Conservation (phyloP, 2,329 filamentous ascomycete genomes). For the Aspergillus nomiae region DNA sequence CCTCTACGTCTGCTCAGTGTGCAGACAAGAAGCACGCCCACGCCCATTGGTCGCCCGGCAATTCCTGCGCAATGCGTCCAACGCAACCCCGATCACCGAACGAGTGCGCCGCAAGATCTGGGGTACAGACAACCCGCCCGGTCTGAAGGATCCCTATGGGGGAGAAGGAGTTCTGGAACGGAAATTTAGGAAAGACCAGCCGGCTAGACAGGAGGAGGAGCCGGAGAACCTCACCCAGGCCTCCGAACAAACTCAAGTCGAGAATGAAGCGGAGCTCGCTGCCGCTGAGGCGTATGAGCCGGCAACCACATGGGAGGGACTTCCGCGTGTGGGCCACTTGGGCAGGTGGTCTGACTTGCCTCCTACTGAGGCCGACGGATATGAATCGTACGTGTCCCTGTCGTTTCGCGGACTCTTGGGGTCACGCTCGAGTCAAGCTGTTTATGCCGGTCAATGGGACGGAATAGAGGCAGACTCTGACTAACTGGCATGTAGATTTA, state of each 20-base stretch:
- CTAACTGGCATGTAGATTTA: conserved; percentile 30
- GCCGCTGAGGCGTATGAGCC: conserved; percentile 41
- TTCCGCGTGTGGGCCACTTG: conserved; percentile 57
- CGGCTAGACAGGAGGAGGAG: conserved; percentile 17
- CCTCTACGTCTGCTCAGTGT: conserved; percentile 44
- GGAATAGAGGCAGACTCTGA: not conserved
- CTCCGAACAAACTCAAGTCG: conserved; percentile 11
- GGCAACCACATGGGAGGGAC: conserved; percentile 53
- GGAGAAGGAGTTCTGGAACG: conserved; percentile 38
- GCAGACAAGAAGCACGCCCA: conserved; percentile 39
- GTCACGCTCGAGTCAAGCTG: not conserved
- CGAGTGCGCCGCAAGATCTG: conserved; percentile 51
- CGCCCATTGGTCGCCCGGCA: conserved; percentile 33
- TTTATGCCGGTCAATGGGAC: not conserved
- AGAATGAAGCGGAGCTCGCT: conserved; percentile 15
- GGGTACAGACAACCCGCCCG: conserved; percentile 54
- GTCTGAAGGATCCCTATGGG: conserved; percentile 51
- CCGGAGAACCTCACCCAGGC: conserved; percentile 16
- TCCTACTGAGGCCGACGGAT: conserved; percentile 40
- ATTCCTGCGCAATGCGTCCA: conserved; percentile 40
- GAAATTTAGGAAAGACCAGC: conserved; percentile 22
- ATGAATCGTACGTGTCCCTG: conserved; percentile 41
- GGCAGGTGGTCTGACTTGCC: conserved; percentile 43
- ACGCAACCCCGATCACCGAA: conserved; percentile 44
- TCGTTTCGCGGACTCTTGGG: not conserved